Base-by-base conservation (phyloP, 2,329 filamentous ascomycete genomes). In the Exophiala spinifera region DNA sequence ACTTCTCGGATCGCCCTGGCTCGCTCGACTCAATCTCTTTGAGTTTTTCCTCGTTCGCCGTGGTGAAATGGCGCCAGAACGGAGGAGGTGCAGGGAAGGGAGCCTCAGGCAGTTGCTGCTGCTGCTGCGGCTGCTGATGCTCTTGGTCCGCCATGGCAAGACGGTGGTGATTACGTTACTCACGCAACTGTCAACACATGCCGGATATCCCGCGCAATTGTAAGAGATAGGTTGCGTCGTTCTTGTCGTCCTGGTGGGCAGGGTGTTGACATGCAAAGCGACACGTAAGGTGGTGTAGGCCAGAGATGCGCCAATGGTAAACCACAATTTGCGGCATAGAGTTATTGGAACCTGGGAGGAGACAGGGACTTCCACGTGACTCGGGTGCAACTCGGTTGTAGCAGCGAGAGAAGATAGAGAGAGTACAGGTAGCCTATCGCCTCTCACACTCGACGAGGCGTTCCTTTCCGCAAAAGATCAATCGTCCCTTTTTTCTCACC, bases 41-140 rank as follows among this genome's bases (percentile, higher is more conserved):
- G 20, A 88, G 72, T 45, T 82, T 83, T 13, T 81, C 73, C 49
- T 89, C 66, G 66, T 92, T 95, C 23, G 87, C 83, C 2, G 83
- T 70, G 0, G 89, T 96, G 72, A 97, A 97, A 69, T 88, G 80
- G 63, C 87, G 86, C 85, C 89, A 97, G 74, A 96, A 95, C 1
- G 87, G 85, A 21, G 94, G 94, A 21, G 94, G 94, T 49, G 87
- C 83, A 20, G 94, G 92, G 69, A 91, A 96, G 37, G 86, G 83
- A 20, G 87, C 83, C 21, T 84, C 79, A 64, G 50, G 72, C 62
- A 64, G 66, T 60, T 72, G 69, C 60, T 42, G 74, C 55, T 78
- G 50, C n/a, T n/a, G n/a, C n/a, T n/a, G 72, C 62, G 64, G 66
- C 59, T 72, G 69, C 60, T 42, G 74, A 55, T 78, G 50, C 33